Conservation (phyloP, 108 stramenopile genomes). For the Cylindrotheca fusiformis region DNA sequence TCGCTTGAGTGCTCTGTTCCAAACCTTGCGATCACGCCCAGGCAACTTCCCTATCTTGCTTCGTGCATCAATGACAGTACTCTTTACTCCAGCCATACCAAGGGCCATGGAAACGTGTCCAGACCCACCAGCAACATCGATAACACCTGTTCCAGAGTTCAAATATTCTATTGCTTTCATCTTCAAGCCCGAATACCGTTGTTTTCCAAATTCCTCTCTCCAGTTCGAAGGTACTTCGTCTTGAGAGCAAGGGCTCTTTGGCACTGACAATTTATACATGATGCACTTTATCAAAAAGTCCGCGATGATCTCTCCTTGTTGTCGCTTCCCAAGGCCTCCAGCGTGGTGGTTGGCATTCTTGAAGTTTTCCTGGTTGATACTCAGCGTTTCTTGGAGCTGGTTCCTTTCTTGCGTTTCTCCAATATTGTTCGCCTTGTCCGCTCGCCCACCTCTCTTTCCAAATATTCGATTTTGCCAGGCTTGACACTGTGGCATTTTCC, state of each 20-base stretch:
- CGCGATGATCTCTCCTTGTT: conserved; percentile 56
- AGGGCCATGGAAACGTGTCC: conserved; percentile 79
- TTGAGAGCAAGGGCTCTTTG: too few species aligned
- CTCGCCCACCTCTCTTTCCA: conserved; percentile 21
- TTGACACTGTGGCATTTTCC: conserved; percentile 58
- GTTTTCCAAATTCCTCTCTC: background rate
- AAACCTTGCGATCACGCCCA: conserved; percentile 64
- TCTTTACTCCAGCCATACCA: conserved; percentile 53
- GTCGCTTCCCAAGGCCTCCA: conserved; percentile 46
- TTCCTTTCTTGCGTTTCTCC: conserved; percentile 5
- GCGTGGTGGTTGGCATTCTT: conserved; percentile 30
- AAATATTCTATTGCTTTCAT: conserved; percentile 27
- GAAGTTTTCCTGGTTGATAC: conserved; percentile 11
- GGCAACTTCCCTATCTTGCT: conserved; percentile 61
- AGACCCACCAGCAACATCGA: conserved; percentile 83
- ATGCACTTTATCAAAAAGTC: conserved; percentile 55
- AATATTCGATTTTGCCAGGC: conserved; percentile 36
- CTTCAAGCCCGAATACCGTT: background rate
- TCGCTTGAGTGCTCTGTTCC: conserved; percentile 41
- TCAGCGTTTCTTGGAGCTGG: background rate
- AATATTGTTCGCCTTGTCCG: conserved; percentile 6
- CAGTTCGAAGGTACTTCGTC: background rate
- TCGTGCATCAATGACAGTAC: conserved; percentile 78
- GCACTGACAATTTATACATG: conserved; percentile 24
- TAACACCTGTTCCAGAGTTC: conserved; percentile 48